A percentile compares a stretch with the other conserved stretches of the same genome.
Evolutionary conservation across 768 basidiomycete genomes (phyloP).

Genomic region (Hygrocybe coccinea): DNA sequence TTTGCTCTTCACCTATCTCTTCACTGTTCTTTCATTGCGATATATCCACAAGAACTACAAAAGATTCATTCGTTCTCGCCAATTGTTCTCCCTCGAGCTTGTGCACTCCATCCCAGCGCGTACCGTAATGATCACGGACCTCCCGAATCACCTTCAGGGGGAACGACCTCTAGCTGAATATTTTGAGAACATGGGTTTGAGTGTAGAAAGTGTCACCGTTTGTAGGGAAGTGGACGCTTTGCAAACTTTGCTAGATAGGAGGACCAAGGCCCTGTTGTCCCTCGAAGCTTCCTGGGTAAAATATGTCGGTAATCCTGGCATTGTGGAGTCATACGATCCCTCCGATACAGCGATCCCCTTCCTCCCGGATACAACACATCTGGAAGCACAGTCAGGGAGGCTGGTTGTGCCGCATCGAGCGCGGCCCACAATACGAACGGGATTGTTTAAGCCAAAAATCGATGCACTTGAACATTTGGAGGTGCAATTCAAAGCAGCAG

Average conservation of each 20-base stretch:
- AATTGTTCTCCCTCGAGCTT: slow-evolving; percentile 89
- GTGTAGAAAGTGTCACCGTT: slow-evolving; percentile 89
- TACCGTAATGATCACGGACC: slow-evolving; percentile 80
- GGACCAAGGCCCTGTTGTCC: slow-evolving; percentile 74
- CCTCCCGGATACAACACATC: slow-evolving; percentile 45
- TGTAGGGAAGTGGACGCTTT: slow-evolving; percentile 77
- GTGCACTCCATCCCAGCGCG: slow-evolving; percentile 93
- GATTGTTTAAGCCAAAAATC: slow-evolving; percentile 71
- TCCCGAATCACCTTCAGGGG: slow-evolving; percentile 80
- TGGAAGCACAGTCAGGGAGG: slow-evolving; percentile 50
- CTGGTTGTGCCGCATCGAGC: slow-evolving; percentile 70
- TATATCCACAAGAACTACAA: slow-evolving; percentile 88
- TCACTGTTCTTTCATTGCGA: slow-evolving; percentile 80
- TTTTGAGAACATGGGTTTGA: slow-evolving; percentile 83
- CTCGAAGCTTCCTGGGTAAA: slow-evolving; percentile 84
- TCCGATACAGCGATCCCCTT: slow-evolving; percentile 48
- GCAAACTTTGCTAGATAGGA: slow-evolving; percentile 64
- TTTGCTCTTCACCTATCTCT: slow-evolving; percentile 89
- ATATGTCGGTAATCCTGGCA: slow-evolving; percentile 93
- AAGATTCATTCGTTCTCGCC: slow-evolving; percentile 83
- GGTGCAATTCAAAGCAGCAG: slow-evolving; percentile 68
- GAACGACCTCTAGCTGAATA: slow-evolving; percentile 88
- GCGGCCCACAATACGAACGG: slow-evolving; percentile 70
- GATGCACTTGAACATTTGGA: slow-evolving; percentile 91
- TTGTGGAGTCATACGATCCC: slow-evolving; percentile 76